Evolutionary conservation across 202 grass and related monocot genomes (phyloP).

Genomic region (Elaeis oleifera): DNA sequence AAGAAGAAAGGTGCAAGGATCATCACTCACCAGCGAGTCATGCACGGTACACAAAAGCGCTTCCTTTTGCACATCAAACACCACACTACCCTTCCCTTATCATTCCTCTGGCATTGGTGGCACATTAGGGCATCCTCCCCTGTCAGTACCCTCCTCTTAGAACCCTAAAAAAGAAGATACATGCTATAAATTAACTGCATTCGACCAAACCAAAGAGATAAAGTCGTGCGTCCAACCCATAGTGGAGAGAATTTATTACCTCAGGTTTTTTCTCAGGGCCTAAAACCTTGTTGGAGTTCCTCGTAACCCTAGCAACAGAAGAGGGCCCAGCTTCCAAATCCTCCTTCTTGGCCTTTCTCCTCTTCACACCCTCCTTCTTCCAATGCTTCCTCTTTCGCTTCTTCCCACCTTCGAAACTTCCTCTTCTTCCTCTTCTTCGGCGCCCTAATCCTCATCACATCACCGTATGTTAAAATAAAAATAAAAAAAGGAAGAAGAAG

Average conservation of each 20-base stretch:
- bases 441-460: background rate
- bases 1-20: background rate
- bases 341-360: background rate
- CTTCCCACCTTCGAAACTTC: background rate
- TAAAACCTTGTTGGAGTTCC: too few relatives aligned
- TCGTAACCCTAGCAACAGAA: background rate
- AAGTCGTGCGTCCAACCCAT: background rate
- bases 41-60: conserved; percentile 50
- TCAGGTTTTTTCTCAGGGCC: too few relatives aligned
- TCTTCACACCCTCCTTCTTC: background rate
- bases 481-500: too few relatives aligned
- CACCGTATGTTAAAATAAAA: too few relatives aligned
- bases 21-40: conserved; percentile 39
- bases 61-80: conserved; percentile 51
- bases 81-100: conserved; percentile 45
- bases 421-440: background rate
- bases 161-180: background rate
- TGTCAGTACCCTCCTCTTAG: conserved; percentile 27
- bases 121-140: conserved; percentile 49
- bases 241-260: background rate
- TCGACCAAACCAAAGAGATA: background rate
- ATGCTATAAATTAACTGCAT: background rate
- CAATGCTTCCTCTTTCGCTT: background rate
- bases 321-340: background rate
- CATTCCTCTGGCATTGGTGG: conserved; percentile 73